A percentile compares a stretch with the other conserved stretches of the same genome.
phyloP scores from a whole-genome alignment of 176 grass and related monocot genomes.

The Elymus sibiricus region DNA sequence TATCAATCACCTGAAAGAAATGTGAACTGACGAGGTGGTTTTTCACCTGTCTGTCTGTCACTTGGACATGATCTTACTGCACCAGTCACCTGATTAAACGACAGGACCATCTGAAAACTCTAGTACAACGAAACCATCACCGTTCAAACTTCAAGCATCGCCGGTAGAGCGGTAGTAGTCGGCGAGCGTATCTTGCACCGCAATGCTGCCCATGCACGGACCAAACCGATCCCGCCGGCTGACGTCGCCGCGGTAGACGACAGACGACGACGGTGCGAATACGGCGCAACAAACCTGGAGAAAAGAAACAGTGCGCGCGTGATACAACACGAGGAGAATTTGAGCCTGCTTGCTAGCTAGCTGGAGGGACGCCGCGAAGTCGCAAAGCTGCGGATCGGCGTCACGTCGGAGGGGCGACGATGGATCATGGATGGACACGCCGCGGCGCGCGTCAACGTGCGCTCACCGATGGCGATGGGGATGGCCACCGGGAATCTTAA shows the following conservation, averaged over 20 bases:
- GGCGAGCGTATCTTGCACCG: conserved; percentile 15
- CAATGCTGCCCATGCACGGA: conserved; percentile 19
- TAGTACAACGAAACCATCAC: neutral
- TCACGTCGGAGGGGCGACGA: neutral
- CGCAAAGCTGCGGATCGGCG: neutral
- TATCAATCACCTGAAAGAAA: conserved; percentile 5
- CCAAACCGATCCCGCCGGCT: neutral
- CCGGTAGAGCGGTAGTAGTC: neutral
- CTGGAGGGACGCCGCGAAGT: neutral
- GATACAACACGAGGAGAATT: neutral
- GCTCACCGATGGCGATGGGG: neutral
- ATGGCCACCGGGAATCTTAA: conserved; percentile 33
- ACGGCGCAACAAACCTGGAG: conserved; percentile 15
- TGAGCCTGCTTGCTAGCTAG: too few species aligned
- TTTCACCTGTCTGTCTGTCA: conserved; percentile 15
- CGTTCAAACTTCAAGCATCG: neutral
- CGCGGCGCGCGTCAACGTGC: neutral
- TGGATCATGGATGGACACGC: too few species aligned
- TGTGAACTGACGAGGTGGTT: conserved; percentile 4
- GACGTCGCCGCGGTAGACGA: conserved; percentile 13
- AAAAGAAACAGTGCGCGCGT: neutral
- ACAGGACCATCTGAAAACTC: neutral
- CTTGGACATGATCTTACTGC: conserved; percentile 8
- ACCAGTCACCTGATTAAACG: neutral
- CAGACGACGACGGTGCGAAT: neutral